A percentile compares a stretch with the other conserved stretches of the same genome.
These are phyloP conservation scores for Maudiozyma humilis DNA, from an alignment of 1,139 yeast species.

Conservation along the genomic window DNA sequence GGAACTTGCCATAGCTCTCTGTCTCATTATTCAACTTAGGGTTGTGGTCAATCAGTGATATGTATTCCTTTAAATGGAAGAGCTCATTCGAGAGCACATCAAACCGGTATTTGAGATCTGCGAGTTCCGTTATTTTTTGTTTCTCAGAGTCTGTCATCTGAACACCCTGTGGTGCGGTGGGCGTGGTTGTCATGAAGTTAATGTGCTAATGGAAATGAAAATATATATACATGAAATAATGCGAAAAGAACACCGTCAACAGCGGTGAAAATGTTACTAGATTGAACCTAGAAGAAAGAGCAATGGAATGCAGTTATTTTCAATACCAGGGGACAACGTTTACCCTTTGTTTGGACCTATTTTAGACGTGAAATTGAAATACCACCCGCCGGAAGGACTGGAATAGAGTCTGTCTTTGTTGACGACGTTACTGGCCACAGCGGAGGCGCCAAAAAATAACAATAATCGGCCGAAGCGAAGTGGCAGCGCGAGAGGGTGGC, in stretches of 20 bases:
- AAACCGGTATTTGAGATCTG: conserved; percentile 30
- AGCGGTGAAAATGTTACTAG: background rate
- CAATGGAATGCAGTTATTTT: conserved; percentile 5
- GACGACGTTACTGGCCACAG: background rate
- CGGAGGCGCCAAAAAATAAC: background rate
- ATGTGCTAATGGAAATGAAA: background rate
- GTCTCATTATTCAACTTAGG: conserved; percentile 26
- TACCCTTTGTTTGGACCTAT: background rate
- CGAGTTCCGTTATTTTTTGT: conserved; percentile 14
- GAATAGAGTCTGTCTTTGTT: background rate
- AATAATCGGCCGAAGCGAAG: too few relatives aligned
- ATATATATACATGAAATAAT: conserved; percentile 6
- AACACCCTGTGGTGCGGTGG: conserved; percentile 1
- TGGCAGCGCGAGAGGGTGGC: too few relatives aligned
- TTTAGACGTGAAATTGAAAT: background rate
- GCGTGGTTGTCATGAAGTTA: conserved; percentile 4
- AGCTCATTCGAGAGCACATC: conserved; percentile 36
- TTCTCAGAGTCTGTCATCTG: background rate
- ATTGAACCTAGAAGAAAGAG: background rate
- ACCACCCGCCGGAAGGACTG: background rate
- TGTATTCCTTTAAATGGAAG: conserved; percentile 38
- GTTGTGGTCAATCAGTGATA: conserved; percentile 34
- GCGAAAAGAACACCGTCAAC: background rate
- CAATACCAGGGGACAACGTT: background rate
- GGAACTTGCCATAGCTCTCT: conserved; percentile 26